These are phyloP conservation scores for Apiotrichum sp. DNA, from an alignment of 1,284 basidiomycete genomes.

Conservation along the genomic window DNA sequence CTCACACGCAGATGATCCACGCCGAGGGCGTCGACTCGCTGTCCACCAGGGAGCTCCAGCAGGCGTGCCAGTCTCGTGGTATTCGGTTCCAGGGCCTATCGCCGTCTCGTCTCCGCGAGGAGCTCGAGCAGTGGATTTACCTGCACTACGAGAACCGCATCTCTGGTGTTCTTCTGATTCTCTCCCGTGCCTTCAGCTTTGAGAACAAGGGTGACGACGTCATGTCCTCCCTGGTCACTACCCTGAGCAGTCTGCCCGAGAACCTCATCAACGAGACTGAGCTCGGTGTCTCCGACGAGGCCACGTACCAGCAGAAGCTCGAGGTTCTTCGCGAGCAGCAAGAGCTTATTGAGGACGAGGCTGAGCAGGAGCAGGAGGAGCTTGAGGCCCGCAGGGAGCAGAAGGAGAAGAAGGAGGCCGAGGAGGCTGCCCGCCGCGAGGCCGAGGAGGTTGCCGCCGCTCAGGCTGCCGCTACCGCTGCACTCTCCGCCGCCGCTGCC, in stretches of 20 bases:
- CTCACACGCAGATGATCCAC: no score
- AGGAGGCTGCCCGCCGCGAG: slow-evolving; percentile 51
- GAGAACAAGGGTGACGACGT: slow-evolving; percentile 76
- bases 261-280: slow-evolving; percentile 95
- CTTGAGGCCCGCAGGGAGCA: slow-evolving; percentile 80
- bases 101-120: slow-evolving; percentile 75
- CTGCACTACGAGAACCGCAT: slow-evolving; percentile 78
- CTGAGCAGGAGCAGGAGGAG: slow-evolving; percentile 90
- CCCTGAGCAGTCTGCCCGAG: slow-evolving; percentile 88
- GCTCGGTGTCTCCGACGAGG: slow-evolving; percentile 78
- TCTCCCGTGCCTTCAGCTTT: slow-evolving; percentile 92
- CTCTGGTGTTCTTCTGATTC: slow-evolving; percentile 86
- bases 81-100: slow-evolving; percentile 82
- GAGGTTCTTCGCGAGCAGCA: slow-evolving; percentile 97
- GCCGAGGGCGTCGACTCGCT: slow-evolving; percentile 84
- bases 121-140: slow-evolving; percentile 88
- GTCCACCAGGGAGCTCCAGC: slow-evolving; percentile 82
- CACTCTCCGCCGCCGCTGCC: neutral
- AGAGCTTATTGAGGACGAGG: slow-evolving; percentile 97
- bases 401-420: slow-evolving; percentile 69
- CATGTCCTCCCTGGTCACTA: slow-evolving; percentile 77
- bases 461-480: slow-evolving; percentile 11
- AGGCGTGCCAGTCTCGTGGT: slow-evolving; percentile 89
- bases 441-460: slow-evolving; percentile 46
- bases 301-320: slow-evolving; percentile 95